phyloP scores from a whole-genome alignment of 305 asterid species.

The Solanum hybrid region DNA sequence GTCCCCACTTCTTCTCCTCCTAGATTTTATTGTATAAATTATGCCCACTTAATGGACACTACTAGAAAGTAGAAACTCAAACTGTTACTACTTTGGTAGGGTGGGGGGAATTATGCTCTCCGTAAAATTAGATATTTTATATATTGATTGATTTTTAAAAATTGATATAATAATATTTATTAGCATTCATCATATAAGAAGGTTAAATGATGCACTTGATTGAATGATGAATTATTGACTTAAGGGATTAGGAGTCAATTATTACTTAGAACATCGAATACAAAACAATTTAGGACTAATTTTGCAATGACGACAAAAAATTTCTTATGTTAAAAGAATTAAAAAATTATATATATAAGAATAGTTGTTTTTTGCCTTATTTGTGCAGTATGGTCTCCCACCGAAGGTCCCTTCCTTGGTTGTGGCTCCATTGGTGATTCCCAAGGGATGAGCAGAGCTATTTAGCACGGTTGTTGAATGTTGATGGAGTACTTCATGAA shows the following conservation, averaged over 20 bases:
- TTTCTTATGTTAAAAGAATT: background rate
- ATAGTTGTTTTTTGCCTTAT: background rate
- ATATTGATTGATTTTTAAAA: too few relatives aligned
- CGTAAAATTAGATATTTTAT: too few relatives aligned
- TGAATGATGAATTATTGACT: background rate
- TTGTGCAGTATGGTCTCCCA: background rate
- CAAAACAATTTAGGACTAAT: background rate
- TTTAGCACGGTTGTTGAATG: background rate
- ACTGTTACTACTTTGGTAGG: background rate
- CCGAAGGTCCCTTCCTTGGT: background rate
- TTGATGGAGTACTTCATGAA: background rate
- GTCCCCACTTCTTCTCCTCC: background rate
- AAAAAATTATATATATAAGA: background rate
- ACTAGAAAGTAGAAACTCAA: background rate
- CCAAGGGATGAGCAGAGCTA: background rate
- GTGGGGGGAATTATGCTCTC: background rate
- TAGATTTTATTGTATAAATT: background rate
- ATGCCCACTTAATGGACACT: background rate
- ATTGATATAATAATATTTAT: too few relatives aligned
- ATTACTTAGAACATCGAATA: background rate
- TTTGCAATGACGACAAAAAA: background rate
- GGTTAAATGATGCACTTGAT: background rate
- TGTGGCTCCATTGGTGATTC: background rate
- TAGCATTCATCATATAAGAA: too few relatives aligned
- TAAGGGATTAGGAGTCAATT: background rate